Evolutionary conservation across 83 land plant genomes (phyloP), one percentile per base, ranked within the genome.

Genomic region (Thuja plicata): DNA sequence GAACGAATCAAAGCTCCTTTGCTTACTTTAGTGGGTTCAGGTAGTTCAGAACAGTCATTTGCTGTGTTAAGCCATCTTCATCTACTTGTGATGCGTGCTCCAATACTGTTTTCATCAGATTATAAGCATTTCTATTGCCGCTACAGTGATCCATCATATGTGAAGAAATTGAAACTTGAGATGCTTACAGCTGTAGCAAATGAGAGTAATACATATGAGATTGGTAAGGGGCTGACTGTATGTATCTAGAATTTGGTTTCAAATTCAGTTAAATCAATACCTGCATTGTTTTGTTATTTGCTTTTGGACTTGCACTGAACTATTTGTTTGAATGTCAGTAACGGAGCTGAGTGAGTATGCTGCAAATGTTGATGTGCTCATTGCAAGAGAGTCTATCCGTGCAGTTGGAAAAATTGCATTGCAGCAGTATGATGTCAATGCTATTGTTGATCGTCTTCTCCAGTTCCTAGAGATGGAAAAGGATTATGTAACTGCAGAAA

Each of bases 101-200:
- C 99, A n/a, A 92, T 92, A 90, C 91, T 98, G 7, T 98, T 98
- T 90, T 94, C 99, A 41, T 91, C 97, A 45, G 99, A 98, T 88
- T 98, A 97, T 92, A 98, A 98, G 78, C 98, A 98, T 89, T 98
- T 98, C 88, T 98, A 98, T 87, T 97, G 99, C 87, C 99, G 98
- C 74, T 98, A 97, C 89, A 97, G 97, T 91, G 96, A 98, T 54
- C 99, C 99, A n/a, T 96, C 95, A 37, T 97, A 97, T 93, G 98
- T 97, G 34, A 98, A 98, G 87, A 98, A 97, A 87, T 89, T 98
- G 93, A 97, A 98, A 89, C 97, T 98, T 87, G 99, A 98, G 90
- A 98, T 98, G 99, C 94, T 98, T 90, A 98, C 99, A 88, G 99
- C 99, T 60, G 97, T 98, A n/a, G 99, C 99, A 62, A 97, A 96